These are phyloP conservation scores for Saprolegnia diclina DNA, from an alignment of 352 stramenopile genomes.

Conservation along the genomic window DNA sequence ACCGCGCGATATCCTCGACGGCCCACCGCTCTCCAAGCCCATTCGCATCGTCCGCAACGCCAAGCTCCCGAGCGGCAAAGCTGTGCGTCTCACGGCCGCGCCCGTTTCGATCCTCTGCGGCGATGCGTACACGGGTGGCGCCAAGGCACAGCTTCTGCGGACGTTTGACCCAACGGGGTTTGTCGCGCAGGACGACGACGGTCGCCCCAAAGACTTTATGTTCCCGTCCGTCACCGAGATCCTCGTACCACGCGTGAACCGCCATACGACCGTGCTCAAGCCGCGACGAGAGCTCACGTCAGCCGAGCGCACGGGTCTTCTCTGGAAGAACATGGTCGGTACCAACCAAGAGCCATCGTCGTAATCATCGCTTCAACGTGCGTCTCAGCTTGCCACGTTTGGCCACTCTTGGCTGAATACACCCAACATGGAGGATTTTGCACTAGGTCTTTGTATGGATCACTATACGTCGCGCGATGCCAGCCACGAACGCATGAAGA, in stretches of 20 bases:
- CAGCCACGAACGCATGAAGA: too few species aligned
- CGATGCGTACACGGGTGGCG: conserved; percentile 49
- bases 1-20: conserved; percentile 61
- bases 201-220: conserved; percentile 46
- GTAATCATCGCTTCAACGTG: background rate
- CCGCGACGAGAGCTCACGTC: conserved; percentile 1
- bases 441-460: too few species aligned
- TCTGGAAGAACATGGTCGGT: conserved; percentile 14
- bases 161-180: conserved; percentile 39
- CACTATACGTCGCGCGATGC: too few species aligned
- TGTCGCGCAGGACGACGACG: conserved; percentile 31
- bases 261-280: conserved; percentile 39
- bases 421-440: background rate
- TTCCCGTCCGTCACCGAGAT: conserved; percentile 52
- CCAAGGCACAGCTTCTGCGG: conserved; percentile 48
- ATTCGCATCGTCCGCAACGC: conserved; percentile 77
- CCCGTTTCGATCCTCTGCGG: conserved; percentile 70
- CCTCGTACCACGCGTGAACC: conserved; percentile 56
- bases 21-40: conserved; percentile 45
- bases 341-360: conserved; percentile 17
- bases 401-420: background rate
- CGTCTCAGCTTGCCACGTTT: background rate
- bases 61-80: conserved; percentile 66
- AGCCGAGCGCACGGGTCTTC: conserved; percentile 7
- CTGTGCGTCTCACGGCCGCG: conserved; percentile 44